phyloP scores from a whole-genome alignment of 768 basidiomycete genomes.

The Tulasnella sp. region DNA sequence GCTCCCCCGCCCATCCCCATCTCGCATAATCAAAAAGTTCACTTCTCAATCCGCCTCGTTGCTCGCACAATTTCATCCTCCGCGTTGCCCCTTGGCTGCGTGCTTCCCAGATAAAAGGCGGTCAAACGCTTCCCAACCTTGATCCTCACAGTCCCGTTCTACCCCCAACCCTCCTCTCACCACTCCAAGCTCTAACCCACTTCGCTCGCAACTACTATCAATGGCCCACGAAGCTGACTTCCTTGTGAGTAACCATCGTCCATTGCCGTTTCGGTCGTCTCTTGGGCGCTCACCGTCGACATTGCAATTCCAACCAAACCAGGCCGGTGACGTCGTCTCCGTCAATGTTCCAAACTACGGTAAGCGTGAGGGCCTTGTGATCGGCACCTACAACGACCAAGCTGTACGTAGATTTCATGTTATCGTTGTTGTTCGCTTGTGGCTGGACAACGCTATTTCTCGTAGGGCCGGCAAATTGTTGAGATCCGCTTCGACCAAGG shows the following conservation, averaged over 20 bases:
- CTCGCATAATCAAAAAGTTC: too few species aligned
- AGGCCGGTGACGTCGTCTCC: constrained; percentile 63
- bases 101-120: too few species aligned
- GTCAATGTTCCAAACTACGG: constrained; percentile 53
- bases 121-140: too few species aligned
- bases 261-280: too few species aligned
- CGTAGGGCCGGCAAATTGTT: constrained; percentile 67
- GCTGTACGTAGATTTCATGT: constrained; percentile 35
- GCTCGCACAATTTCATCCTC: too few species aligned
- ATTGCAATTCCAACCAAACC: constrained; percentile 7
- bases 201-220: background rate
- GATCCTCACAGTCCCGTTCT: too few species aligned
- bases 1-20: too few species aligned
- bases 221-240: constrained; percentile 2
- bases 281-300: background rate
- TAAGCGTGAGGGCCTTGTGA: constrained; percentile 65
- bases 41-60: too few species aligned
- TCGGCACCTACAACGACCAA: constrained; percentile 61
- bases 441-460: background rate
- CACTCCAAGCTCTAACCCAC: background rate
- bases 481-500: constrained; percentile 65
- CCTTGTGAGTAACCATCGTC: too few species aligned
- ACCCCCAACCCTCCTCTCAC: background rate
- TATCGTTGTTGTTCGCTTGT: background rate
- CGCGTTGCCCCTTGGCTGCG: too few species aligned